Evolutionary conservation across 106 monocot species (phyloP).

Genomic region (Vanilla planifolia): DNA sequence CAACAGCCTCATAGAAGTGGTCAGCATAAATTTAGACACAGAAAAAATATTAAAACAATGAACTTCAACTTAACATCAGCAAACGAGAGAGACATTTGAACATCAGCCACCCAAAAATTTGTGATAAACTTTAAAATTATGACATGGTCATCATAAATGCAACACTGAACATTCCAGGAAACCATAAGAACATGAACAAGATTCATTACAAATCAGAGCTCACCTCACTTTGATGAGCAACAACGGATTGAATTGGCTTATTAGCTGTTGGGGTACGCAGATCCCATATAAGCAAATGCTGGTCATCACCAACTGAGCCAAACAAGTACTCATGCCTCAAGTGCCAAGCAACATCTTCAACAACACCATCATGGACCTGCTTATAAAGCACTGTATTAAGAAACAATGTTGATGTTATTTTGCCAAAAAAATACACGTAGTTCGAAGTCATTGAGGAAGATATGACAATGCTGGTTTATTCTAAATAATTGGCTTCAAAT

Average conservation of each 20-base stretch:
- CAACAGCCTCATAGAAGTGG: too few relatives aligned
- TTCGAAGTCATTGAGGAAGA: too few relatives aligned
- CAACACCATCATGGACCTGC: constrained; percentile 94
- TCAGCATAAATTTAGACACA: too few relatives aligned
- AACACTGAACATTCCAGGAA: background rate
- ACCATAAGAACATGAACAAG: background rate
- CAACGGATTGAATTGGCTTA: constrained; percentile 76
- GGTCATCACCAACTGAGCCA: constrained; percentile 98
- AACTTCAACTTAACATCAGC: too few relatives aligned
- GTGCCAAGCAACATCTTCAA: constrained; percentile 99
- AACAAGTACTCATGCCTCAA: constrained; percentile 90
- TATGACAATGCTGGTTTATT: too few relatives aligned
- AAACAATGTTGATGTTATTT: background rate
- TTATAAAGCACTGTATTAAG: constrained; percentile 1
- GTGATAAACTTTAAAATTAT: background rate
- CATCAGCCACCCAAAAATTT: background rate
- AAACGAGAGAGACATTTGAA: too few relatives aligned
- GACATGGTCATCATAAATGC: background rate
- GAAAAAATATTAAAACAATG: too few relatives aligned
- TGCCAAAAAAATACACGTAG: too few relatives aligned
- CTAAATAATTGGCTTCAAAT: too few relatives aligned
- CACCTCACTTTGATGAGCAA: constrained; percentile 98
- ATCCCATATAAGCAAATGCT: constrained; percentile 87
- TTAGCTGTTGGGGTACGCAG: constrained; percentile 41
- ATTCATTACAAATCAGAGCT: constrained; percentile 12